Base-by-base conservation (phyloP, 2,329 filamentous ascomycete species). In the Calonectria hongkongensis region DNA sequence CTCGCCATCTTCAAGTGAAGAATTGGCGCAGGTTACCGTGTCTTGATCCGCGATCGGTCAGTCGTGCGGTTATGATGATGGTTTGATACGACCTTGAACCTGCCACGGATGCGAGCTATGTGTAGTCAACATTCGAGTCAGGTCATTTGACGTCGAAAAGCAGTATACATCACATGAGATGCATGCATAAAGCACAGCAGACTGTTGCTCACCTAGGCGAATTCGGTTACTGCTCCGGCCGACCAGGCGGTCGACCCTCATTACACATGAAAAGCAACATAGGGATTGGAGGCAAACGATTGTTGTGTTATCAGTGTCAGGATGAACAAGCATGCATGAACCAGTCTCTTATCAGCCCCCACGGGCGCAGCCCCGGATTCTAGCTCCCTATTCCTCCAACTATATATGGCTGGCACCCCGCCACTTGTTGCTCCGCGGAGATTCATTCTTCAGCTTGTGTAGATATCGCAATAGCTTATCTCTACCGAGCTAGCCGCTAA, bases 371-470 rank as follows among this genome's bases (percentile, higher is more conserved):
- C 39, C 65, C 47, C 62, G n/a, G 72, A 56, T 51, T 33, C 60
- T 69, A 47, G 50, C 51, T 65, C 51, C 36, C 71, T 66, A 71
- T 74, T 73, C 72, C 76, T 66, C 69, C 27, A 51, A 43, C 41
- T 80, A 79, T 78, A 79, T 79, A 79, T 72, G 71, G 51, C 58
- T 48, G 45, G 64, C 76, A 68, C 71, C 71, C 74, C 77, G 72
- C 76, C 66, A 71, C 47, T 30, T 30, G 50, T 43, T 25, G 47
- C 78, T 79, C 78, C 78, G 78, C 78, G 76, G 78, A 80, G 77
- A 80, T 78, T 75, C 78, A 74, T 70, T 74, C 51, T 73, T 71
- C 76, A 62, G 66, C 63, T 45, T 69, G 65, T 64, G 30, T 58
- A 77, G 72, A 58, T 69, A 76, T 71, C 67, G 72, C 76, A 47